phyloP scores from a whole-genome alignment of 2,329 filamentous ascomycete genomes.

The Trichoderma sp. region DNA sequence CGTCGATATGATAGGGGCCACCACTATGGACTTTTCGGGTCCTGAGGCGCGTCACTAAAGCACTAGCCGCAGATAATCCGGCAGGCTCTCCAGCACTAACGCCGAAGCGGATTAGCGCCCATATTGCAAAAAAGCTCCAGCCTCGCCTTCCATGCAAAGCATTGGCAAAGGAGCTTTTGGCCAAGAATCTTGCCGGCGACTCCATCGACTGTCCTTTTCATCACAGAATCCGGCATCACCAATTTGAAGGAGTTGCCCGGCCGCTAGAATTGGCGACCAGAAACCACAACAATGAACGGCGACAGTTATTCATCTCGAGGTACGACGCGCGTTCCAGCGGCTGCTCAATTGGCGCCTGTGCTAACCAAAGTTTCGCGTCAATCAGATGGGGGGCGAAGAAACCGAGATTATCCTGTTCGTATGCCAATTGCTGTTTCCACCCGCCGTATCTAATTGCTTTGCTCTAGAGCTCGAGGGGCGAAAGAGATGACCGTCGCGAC shows the following conservation, averaged over 20 bases:
- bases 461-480: constrained; percentile 30
- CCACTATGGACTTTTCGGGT: not conserved
- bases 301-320: constrained; percentile 78
- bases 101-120: constrained; percentile 29
- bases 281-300: constrained; percentile 67
- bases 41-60: not conserved
- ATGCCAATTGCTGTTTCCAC: constrained; percentile 14
- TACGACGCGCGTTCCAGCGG: constrained; percentile 43
- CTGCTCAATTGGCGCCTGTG: constrained; percentile 24
- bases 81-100: not conserved
- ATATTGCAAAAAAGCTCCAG: constrained; percentile 45
- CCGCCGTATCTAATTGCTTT: constrained; percentile 23
- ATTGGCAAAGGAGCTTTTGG: constrained; percentile 27
- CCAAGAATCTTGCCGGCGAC: constrained; percentile 30
- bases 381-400: constrained; percentile 48
- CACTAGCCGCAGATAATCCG: constrained; percentile 20
- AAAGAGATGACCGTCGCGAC: constrained; percentile 36
- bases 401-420: constrained; percentile 55
- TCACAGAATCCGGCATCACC: constrained; percentile 23
- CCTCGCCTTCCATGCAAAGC: constrained; percentile 34
- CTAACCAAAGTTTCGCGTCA: constrained; percentile 23
- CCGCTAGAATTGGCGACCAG: constrained; percentile 19
- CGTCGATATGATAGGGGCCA: not conserved
- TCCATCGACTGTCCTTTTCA: constrained; percentile 26
- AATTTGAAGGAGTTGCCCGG: constrained; percentile 20